Evolutionary conservation across 352 stramenopile species (phyloP).

Genomic region (Peronospora tabacina): DNA sequence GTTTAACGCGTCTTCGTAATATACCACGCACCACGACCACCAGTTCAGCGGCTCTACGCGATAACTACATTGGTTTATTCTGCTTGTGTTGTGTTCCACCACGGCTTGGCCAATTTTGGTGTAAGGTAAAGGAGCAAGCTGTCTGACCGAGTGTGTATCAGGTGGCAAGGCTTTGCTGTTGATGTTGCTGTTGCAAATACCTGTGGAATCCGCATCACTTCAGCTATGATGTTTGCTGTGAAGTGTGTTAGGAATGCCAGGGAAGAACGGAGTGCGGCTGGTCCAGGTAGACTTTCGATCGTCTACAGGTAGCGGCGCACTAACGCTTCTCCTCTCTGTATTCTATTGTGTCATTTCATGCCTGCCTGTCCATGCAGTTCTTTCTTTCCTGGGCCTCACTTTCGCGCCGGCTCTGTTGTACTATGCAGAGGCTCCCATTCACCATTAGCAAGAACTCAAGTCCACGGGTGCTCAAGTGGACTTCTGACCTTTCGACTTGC

Average conservation of each 20-base stretch:
- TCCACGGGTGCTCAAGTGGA: conserved; percentile 9
- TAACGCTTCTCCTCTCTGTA: conserved; percentile 25
- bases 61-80: conserved; percentile 11
- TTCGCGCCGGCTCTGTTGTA: conserved; percentile 18
- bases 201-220: conserved; percentile 16
- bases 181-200: conserved; percentile 26
- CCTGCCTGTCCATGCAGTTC: conserved; percentile 19
- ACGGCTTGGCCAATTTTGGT: background rate
- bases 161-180: conserved; percentile 19
- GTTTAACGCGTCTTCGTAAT: conserved; percentile 81
- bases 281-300: conserved; percentile 23
- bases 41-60: conserved; percentile 14
- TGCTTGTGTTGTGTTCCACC: conserved; percentile 3
- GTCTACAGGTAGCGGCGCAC: conserved; percentile 18
- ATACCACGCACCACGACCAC: conserved; percentile 29
- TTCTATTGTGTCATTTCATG: conserved; percentile 29
- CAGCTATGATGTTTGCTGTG: conserved; percentile 21
- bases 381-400: conserved; percentile 9
- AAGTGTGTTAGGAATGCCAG: conserved; percentile 19
- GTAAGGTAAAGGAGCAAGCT: conserved; percentile 3
- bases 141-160: conserved; percentile 7
- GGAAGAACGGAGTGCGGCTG: conserved; percentile 16
- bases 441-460: conserved; percentile 16
- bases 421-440: conserved; percentile 21
- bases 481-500: conserved; percentile 19